phyloP scores from a whole-genome alignment of 1,284 basidiomycete species.

The Pseudozyma hubeiensis region DNA sequence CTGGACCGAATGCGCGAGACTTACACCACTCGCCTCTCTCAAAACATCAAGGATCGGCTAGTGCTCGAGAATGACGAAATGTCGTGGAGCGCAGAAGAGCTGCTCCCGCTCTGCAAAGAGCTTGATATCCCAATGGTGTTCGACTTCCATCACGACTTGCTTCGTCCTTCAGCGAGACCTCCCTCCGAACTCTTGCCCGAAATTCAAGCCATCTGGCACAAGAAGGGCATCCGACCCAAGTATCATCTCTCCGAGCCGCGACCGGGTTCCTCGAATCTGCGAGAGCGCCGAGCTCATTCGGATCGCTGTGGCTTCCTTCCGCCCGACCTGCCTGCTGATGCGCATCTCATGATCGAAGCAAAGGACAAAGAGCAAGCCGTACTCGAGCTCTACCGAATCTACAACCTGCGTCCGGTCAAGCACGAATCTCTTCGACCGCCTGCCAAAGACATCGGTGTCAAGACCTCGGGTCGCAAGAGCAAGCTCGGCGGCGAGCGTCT shows the following conservation, averaged over 20 bases:
- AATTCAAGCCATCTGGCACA: slow-evolving; percentile 80
- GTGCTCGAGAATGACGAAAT: slow-evolving; percentile 94
- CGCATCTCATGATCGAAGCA: slow-evolving; percentile 91
- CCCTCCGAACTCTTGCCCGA: slow-evolving; percentile 75
- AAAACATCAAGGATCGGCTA: slow-evolving; percentile 77
- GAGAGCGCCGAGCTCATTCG: slow-evolving; percentile 82
- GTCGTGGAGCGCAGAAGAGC: slow-evolving; percentile 86
- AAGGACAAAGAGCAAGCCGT: slow-evolving; percentile 95
- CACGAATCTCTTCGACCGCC: slow-evolving; percentile 72
- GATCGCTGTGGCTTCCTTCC: slow-evolving; percentile 81
- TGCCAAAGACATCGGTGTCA: slow-evolving; percentile 69
- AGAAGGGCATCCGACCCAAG: slow-evolving; percentile 81
- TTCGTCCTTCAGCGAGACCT: slow-evolving; percentile 55
- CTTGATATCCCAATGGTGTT: slow-evolving; percentile 78
- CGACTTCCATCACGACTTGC: slow-evolving; percentile 68
- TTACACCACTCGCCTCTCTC: slow-evolving; percentile 75
- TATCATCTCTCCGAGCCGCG: slow-evolving; percentile 82
- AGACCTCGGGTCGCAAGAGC: slow-evolving; percentile 68
- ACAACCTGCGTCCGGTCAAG: slow-evolving; percentile 77
- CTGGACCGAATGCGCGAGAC: slow-evolving; percentile 80
- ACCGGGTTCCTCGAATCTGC: slow-evolving; percentile 29
- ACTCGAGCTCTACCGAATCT: slow-evolving; percentile 83
- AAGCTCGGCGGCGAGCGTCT: slow-evolving; percentile 60
- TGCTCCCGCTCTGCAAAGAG: slow-evolving; percentile 84
- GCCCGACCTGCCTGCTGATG: slow-evolving; percentile 70